phyloP scores from a whole-genome alignment of 306 rosid species.

The Cyclanthera cordifolia region DNA sequence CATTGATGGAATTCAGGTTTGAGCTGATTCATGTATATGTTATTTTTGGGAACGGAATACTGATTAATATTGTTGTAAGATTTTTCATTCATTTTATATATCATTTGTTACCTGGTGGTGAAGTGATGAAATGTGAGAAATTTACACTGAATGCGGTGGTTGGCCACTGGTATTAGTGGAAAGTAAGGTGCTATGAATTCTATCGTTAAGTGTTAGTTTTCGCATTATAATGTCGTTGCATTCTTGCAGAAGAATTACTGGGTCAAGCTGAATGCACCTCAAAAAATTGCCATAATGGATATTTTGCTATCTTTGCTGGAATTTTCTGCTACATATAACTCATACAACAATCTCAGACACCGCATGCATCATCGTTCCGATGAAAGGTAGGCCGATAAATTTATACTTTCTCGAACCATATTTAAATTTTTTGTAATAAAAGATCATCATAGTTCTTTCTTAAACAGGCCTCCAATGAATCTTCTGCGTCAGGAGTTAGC shows the following conservation, averaged over 20 bases:
- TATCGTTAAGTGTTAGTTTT: conserved; percentile 2
- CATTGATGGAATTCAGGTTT: conserved; percentile 88
- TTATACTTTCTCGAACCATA: neutral
- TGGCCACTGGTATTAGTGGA: neutral
- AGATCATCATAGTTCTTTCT: conserved; percentile 22
- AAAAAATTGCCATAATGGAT: conserved; percentile 73
- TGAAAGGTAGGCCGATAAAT: conserved; percentile 52
- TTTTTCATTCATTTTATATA: neutral
- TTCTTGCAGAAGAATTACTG: conserved; percentile 87
- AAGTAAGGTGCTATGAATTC: neutral
- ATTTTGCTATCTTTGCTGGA: conserved; percentile 69
- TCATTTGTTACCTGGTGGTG: no score
- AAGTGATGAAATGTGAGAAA: neutral
- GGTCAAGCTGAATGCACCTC: conserved; percentile 58
- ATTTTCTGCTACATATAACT: conserved; percentile 86
- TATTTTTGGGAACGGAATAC: neutral
- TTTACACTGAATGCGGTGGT: neutral
- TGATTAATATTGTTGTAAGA: neutral
- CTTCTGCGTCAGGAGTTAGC: conserved; percentile 90
- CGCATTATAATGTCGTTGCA: conserved; percentile 7
- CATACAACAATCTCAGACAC: conserved; percentile 66
- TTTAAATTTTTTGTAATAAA: conserved; percentile 3
- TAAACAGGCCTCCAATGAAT: conserved; percentile 88
- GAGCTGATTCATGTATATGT: conserved; percentile 15
- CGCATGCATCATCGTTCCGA: conserved; percentile 81